Percentiles rank a stretch among this genome's conserved stretches.
phyloP scores from a whole-genome alignment of 2,329 filamentous ascomycete species.

The Epichloe typhina region DNA sequence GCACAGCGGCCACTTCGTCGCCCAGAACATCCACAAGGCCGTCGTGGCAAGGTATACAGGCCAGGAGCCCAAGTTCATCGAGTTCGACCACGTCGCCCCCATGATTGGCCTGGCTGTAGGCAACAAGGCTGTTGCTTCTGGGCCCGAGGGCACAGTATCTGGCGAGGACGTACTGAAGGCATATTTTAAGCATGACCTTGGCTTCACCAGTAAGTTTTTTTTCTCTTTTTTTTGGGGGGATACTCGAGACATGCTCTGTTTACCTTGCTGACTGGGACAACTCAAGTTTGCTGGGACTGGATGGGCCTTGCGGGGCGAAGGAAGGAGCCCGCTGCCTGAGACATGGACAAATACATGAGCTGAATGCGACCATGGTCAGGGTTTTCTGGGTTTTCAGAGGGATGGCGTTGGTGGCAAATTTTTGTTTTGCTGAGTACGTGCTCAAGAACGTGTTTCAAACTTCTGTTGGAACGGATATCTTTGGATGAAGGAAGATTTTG shows the following conservation, averaged over 20 bases:
- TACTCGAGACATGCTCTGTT: too few relatives aligned
- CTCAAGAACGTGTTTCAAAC: too few relatives aligned
- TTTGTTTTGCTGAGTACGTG: not conserved
- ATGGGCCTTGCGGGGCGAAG: slow-evolving; percentile 31
- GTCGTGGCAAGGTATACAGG: slow-evolving; percentile 29
- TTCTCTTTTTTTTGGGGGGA: too few relatives aligned
- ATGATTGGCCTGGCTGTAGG: slow-evolving; percentile 63
- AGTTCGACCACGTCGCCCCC: slow-evolving; percentile 41
- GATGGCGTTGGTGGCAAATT: not conserved
- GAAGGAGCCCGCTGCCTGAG: slow-evolving; percentile 5
- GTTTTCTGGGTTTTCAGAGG: not conserved
- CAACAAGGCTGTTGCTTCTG: slow-evolving; percentile 53
- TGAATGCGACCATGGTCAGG: not conserved
- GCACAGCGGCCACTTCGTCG: slow-evolving; percentile 54
- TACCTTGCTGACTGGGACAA: too few relatives aligned
- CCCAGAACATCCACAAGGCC: slow-evolving; percentile 52
- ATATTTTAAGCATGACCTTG: slow-evolving; percentile 58
- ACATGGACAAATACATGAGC: not conserved
- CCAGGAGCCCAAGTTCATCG: slow-evolving; percentile 30
- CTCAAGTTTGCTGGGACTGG: slow-evolving; percentile 41
- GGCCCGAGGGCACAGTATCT: slow-evolving; percentile 41
- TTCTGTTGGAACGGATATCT: too few relatives aligned
- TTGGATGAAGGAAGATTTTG: too few relatives aligned
- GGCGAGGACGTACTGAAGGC: slow-evolving; percentile 49
- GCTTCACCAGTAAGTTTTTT: slow-evolving; percentile 41